A percentile compares a stretch with the other conserved stretches of the same genome.
phyloP scores from a whole-genome alignment of 2,329 filamentous ascomycete genomes.

The Neofusicoccum umdonicola region DNA sequence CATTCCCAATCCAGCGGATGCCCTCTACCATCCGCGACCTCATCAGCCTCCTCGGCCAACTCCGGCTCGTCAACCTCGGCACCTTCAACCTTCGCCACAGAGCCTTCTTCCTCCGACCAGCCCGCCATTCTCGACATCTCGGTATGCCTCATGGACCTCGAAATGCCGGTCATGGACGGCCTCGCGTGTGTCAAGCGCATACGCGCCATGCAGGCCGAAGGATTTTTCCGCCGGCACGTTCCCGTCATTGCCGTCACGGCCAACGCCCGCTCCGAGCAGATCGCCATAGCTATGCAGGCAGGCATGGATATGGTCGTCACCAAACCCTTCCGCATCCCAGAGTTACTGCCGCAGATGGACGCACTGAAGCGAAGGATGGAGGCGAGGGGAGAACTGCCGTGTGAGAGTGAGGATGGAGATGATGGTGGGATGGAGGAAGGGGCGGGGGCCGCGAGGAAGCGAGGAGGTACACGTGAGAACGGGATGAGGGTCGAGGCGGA shows the following conservation, averaged over 20 bases:
- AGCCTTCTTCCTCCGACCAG: background rate
- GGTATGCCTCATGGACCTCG: conserved; percentile 36
- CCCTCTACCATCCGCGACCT: too few species aligned
- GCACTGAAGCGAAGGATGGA: conserved; percentile 7
- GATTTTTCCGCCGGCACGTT: conserved; percentile 27
- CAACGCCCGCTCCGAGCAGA: conserved; percentile 36
- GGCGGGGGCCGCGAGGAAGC: background rate
- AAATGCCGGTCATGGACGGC: conserved; percentile 42
- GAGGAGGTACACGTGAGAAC: background rate
- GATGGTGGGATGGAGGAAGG: background rate
- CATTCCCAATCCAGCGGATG: too few species aligned
- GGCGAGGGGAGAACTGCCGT: background rate
- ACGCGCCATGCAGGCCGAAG: conserved; percentile 29
- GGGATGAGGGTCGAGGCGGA: too few species aligned
- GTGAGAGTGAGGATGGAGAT: background rate
- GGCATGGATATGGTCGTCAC: conserved; percentile 38
- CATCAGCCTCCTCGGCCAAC: too few species aligned
- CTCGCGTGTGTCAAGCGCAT: conserved; percentile 33
- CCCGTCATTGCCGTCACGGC: conserved; percentile 38
- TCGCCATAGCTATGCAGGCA: conserved; percentile 27
- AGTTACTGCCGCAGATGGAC: conserved; percentile 30
- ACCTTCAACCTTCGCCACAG: background rate
- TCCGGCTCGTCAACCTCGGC: background rate
- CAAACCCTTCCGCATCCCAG: conserved; percentile 35
- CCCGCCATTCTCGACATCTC: conserved; percentile 23